These are phyloP conservation scores for Colletotrichum sp. DNA, from an alignment of 2,329 filamentous ascomycete genomes.

Conservation along the genomic window DNA sequence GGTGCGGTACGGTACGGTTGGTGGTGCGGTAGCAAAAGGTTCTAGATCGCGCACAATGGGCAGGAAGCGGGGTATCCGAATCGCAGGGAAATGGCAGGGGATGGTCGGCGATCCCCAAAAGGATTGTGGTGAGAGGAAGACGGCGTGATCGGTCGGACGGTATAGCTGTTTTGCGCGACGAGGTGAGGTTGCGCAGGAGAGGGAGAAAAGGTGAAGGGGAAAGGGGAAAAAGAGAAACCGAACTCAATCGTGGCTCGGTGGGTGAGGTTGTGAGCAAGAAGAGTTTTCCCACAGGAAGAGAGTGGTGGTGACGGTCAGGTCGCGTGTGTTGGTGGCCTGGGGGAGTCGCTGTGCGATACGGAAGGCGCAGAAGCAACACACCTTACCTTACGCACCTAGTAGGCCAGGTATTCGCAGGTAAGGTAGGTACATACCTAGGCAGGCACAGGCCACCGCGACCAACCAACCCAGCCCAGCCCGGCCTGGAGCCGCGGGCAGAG, in stretches of 20 bases:
- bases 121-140: background rate
- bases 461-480: background rate
- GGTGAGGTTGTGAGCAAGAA: slow-evolving; percentile 21
- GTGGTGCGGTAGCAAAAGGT: slow-evolving; percentile 24
- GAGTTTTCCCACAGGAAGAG: slow-evolving; percentile 12
- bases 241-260: slow-evolving; percentile 8
- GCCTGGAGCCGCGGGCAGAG: background rate
- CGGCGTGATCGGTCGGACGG: background rate
- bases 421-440: background rate
- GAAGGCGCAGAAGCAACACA: slow-evolving; percentile 5
- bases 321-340: slow-evolving; percentile 12
- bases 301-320: slow-evolving; percentile 19
- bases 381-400: background rate
- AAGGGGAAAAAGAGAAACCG: background rate
- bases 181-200: background rate
- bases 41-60: slow-evolving; percentile 27
- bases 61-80: slow-evolving; percentile 26
- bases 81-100: slow-evolving; percentile 22
- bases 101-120: slow-evolving; percentile 17
- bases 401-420: background rate
- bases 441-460: slow-evolving; percentile 10
- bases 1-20: background rate
- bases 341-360: slow-evolving; percentile 7
- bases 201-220: background rate
- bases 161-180: slow-evolving; percentile 1